Percentiles rank a stretch among this genome's conserved stretches.
phyloP scores from a whole-genome alignment of 1,284 basidiomycete species.

The Cerrena zonata region DNA sequence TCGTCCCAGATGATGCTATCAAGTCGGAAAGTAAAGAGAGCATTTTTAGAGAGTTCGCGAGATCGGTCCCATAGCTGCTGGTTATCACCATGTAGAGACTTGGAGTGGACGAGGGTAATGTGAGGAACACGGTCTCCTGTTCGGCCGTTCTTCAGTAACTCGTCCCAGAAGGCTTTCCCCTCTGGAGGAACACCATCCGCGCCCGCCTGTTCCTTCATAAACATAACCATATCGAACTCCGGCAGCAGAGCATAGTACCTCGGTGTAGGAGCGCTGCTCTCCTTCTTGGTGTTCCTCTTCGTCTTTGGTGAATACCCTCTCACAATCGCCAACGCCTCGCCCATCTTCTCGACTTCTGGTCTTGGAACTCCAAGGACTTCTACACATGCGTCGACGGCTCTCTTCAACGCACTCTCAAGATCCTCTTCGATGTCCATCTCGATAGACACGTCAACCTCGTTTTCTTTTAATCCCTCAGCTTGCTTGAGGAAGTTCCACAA shows the following conservation, averaged over 20 bases:
- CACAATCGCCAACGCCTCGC: slow-evolving; percentile 53
- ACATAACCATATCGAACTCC: slow-evolving; percentile 56
- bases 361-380: slow-evolving; percentile 42
- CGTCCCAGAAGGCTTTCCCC: slow-evolving; percentile 44
- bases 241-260: slow-evolving; percentile 77
- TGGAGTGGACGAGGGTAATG: slow-evolving; percentile 80
- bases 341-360: slow-evolving; percentile 54
- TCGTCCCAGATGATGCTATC: slow-evolving; percentile 71
- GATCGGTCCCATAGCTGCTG: slow-evolving; percentile 66
- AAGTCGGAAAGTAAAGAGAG: slow-evolving; percentile 60
- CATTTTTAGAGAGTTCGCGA: slow-evolving; percentile 38
- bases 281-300: slow-evolving; percentile 33
- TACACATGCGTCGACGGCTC: slow-evolving; percentile 58
- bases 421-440: slow-evolving; percentile 57
- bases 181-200: slow-evolving; percentile 23
- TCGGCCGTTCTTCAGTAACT: slow-evolving; percentile 43
- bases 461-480: slow-evolving; percentile 59
- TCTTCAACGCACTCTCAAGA: slow-evolving; percentile 50
- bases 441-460: slow-evolving; percentile 62
- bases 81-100: slow-evolving; percentile 42
- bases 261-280: slow-evolving; percentile 24
- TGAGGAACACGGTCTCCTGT: slow-evolving; percentile 64
- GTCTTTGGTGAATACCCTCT: slow-evolving; percentile 41
- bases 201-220: slow-evolving; percentile 47
- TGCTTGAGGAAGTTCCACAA: slow-evolving; percentile 74